These are phyloP conservation scores for Podospora bellae-mahoneyi DNA, from an alignment of 495 filamentous ascomycete species.

Conservation along the genomic window DNA sequence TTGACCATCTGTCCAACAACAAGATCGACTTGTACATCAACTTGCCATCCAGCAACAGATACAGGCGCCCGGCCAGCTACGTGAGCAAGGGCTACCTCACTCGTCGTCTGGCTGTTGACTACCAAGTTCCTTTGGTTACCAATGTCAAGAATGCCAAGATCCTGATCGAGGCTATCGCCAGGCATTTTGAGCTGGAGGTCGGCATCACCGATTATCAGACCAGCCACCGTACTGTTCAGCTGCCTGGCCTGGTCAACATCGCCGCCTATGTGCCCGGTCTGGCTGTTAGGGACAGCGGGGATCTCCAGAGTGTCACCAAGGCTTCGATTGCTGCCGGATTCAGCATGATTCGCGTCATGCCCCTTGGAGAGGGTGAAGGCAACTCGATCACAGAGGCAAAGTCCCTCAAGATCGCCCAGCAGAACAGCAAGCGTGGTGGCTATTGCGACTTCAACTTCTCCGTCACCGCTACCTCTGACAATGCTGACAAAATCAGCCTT, in stretches of 20 bases:
- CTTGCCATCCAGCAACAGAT: conserved; percentile 94
- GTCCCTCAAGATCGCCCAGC: conserved; percentile 70
- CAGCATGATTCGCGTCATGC: conserved; percentile 81
- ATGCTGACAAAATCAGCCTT: conserved; percentile 70
- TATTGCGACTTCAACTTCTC: conserved; percentile 87
- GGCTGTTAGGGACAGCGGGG: conserved; percentile 58
- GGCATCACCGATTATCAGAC: conserved; percentile 84
- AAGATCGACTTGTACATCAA: conserved; percentile 99
- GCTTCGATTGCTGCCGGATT: conserved; percentile 76
- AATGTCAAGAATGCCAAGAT: conserved; percentile 99
- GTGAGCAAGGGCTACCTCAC: conserved; percentile 97
- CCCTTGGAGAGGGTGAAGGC: conserved; percentile 68
- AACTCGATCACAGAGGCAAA: conserved; percentile 69
- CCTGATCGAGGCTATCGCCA: conserved; percentile 86
- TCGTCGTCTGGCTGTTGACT: conserved; percentile 96
- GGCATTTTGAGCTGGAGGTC: conserved; percentile 80
- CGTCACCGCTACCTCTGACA: conserved; percentile 72
- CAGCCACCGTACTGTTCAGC: conserved; percentile 70
- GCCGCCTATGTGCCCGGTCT: conserved; percentile 77
- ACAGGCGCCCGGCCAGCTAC: conserved; percentile 92
- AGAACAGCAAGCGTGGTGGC: conserved; percentile 62
- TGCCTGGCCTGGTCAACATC: conserved; percentile 76
- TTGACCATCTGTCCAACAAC: conserved; percentile 92
- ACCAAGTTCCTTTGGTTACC: conserved; percentile 93
- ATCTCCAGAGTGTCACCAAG: conserved; percentile 68